Evolutionary conservation across 2,329 filamentous ascomycete genomes (phyloP), one percentile per base, ranked within the genome.

Genomic region (Botryotinia globosa): DNA sequence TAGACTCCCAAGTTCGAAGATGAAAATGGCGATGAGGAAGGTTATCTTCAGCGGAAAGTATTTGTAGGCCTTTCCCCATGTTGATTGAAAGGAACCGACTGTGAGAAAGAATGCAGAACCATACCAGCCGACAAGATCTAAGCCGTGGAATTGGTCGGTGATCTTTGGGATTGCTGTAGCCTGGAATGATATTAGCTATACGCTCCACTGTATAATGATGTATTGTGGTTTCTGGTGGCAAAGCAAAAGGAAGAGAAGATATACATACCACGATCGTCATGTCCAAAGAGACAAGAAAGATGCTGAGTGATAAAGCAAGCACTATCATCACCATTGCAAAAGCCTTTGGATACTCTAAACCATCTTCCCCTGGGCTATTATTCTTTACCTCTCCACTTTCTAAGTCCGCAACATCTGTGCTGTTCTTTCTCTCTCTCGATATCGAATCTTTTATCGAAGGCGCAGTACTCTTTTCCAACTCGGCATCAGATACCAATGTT

Each of bases 151-250:
- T 82, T 86, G 68, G 44, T 80, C 84, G 1, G 87, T 87, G 77
- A 88, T 88, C 74, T 85, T 85, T 16, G 87, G 87, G 58, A 88
- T 87, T 16, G 86, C 87, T 0, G 86, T 88, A 6, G 85, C 85
- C 66, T 68, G 20, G 0, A 4, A 16, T 16, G n/a, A 18, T 29
- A 12, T 66, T 32, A 72, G 62, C 25, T 39, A n/a, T 61, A 4
- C 12, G 32, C 25, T 12, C 25, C 14, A 37, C 29, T 29, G 2
- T 12, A 39, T 1, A 14, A 37, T 59, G 48, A 54, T n/a, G 1
- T 48, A 8, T 59, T 59, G 22, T 29, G n/a, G 34, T 61, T 25
- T 12, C 25, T 37, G 4, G 7, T 62, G 25, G 16, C n/a, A 56
- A 4, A 56, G 22, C 25, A 48, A n/a, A 39, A 51, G 34, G n/a